A percentile compares a stretch with the other conserved stretches of the same genome.
Evolutionary conservation across 306 rosid species (phyloP).

Genomic region (Casuarina equisetifolia): DNA sequence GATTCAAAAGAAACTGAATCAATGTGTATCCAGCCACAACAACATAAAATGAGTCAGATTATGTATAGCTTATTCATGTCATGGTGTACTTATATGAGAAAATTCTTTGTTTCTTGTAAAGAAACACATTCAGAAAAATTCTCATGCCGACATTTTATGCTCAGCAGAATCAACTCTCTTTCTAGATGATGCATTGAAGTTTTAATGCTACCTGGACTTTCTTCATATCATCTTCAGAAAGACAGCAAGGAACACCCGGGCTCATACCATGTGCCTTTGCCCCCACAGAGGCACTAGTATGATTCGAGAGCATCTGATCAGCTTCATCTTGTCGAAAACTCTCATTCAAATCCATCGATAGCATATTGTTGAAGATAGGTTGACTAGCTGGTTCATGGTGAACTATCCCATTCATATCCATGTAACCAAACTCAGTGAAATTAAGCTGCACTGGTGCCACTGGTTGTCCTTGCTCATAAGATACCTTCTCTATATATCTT

Average conservation of each 20-base stretch:
- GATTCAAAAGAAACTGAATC: background rate
- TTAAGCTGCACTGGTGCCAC: constrained; percentile 31
- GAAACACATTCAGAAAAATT: background rate
- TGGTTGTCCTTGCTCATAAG: constrained; percentile 62
- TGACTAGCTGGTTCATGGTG: constrained; percentile 41
- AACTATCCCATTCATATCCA: constrained; percentile 58
- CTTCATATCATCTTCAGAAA: constrained; percentile 66
- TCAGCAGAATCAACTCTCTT: background rate
- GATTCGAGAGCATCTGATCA: constrained; percentile 37
- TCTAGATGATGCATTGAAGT: background rate
- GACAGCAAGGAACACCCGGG: constrained; percentile 37
- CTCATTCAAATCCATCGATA: constrained; percentile 71
- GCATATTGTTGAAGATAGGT: constrained; percentile 34
- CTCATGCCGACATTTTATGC: background rate
- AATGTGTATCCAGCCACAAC: background rate
- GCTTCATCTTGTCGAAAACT: constrained; percentile 47
- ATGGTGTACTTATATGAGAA: constrained; percentile 5
- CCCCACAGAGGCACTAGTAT: constrained; percentile 32
- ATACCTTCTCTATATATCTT: constrained; percentile 39
- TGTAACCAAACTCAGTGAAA: constrained; percentile 32
- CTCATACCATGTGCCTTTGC: constrained; percentile 33
- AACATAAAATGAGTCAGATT: constrained; percentile 1
- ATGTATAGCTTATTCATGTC: background rate
- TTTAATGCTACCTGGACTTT: constrained; percentile 69
- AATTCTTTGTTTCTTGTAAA: background rate